Base-by-base conservation (phyloP, 176 grass and related monocot genomes). In the Zea luxurians region DNA sequence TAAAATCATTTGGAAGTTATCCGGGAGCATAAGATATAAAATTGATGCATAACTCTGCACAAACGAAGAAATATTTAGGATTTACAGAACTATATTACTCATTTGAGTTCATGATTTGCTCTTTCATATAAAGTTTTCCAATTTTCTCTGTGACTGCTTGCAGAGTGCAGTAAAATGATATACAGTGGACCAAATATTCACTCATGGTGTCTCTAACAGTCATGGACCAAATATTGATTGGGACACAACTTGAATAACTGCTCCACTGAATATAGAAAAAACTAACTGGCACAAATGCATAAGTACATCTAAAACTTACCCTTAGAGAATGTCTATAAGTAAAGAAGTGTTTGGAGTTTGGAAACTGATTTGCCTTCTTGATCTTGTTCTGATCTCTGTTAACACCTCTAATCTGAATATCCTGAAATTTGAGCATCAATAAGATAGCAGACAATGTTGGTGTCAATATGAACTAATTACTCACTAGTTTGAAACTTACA, bases 41-140 rank as follows among this genome's bases (percentile, higher is more conserved):
- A 97, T 94, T 17, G 91, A 97, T 50, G 89, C 94, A 88, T 97
- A 97, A 90, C 94, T 97, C 94, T 97, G 91, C 84, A 91, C 27
- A 84, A 4, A 15, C 41, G 16, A 78, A 66, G 16, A 10, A 66
- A 52, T 38, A 13, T 37, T 77, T 57, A 78, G 76, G 18, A 61
- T 52, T 66, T 53, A 40, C 16, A 66, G 35, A 66, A 78, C 15
- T 48, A 66, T 53, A 52, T 41, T 36, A 66, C 48, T 66, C 16
- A 13, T 18, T 78, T 78, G 1, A 17, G 13, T 73, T 54, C 35
- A 40, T 40, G 37, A 40, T 73, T 73, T 48, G 4, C 37, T 62
- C 11, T 46, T 35, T 63, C 44, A 35, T 61, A 15, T 48, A 55
- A 52, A 78, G 17, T 44, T 81, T 50, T 41, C 18, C 15, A 44